These are phyloP conservation scores for Candida patagonica DNA, from an alignment of 805 yeast species.

Conservation along the genomic window DNA sequence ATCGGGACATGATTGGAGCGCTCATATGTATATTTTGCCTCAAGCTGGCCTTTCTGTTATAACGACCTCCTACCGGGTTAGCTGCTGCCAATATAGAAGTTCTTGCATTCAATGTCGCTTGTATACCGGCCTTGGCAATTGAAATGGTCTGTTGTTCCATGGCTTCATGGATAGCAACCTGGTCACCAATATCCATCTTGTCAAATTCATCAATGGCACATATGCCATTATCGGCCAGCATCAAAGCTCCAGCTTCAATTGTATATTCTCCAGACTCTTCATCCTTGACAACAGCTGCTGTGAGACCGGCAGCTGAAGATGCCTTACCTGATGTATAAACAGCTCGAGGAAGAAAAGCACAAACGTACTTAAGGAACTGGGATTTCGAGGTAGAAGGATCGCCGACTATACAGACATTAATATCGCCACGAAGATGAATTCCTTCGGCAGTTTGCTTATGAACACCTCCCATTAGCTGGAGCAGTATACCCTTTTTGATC, in stretches of 20 bases:
- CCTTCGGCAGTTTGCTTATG: constrained; percentile 93
- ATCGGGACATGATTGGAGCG: constrained; percentile 98
- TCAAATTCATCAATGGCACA: constrained; percentile 99
- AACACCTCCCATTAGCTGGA: constrained; percentile 91
- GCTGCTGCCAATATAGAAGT: constrained; percentile 98
- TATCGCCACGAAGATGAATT: constrained; percentile 90
- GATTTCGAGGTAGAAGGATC: constrained; percentile 98
- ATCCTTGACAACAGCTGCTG: constrained; percentile 95
- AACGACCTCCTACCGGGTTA: constrained; percentile 94
- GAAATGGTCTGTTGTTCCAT: constrained; percentile 99
- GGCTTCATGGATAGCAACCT: constrained; percentile 98
- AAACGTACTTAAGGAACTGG: constrained; percentile 88
- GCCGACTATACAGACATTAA: constrained; percentile 92
- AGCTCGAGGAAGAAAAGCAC: constrained; percentile 85
- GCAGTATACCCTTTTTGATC: constrained; percentile 80
- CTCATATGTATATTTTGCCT: constrained; percentile 88
- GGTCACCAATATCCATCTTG: constrained; percentile 92
- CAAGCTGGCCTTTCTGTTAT: constrained; percentile 76
- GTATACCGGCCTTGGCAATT: constrained; percentile 97
- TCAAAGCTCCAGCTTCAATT: constrained; percentile 96
- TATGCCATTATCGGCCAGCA: constrained; percentile 97
- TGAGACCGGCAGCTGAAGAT: constrained; percentile 95
- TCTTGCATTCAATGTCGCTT: constrained; percentile 93
- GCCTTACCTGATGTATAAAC: constrained; percentile 98
- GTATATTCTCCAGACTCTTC: constrained; percentile 97